Conservation (phyloP, 805 yeast species). For the Metschnikowia vanudenii region DNA sequence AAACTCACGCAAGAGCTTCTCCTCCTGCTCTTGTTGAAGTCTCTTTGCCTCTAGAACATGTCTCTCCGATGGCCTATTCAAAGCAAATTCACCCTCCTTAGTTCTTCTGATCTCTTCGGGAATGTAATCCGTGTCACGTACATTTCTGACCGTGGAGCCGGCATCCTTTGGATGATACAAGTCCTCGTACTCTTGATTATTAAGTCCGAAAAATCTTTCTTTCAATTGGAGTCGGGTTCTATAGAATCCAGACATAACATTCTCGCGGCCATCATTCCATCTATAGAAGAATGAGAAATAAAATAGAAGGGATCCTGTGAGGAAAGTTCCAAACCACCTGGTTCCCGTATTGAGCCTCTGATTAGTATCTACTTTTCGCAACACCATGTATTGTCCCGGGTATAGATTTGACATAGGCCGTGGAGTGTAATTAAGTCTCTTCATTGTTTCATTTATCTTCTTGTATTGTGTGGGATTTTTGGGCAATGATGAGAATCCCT, state of each 20-base stretch:
- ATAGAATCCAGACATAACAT: conserved; percentile 68
- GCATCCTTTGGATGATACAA: conserved; percentile 47
- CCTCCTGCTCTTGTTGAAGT: conserved; percentile 67
- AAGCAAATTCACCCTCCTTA: conserved; percentile 46
- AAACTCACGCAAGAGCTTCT: conserved; percentile 34
- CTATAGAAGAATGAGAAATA: conserved; percentile 71
- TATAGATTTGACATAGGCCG: conserved; percentile 71
- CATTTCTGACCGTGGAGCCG: conserved; percentile 40
- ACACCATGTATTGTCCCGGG: conserved; percentile 75
- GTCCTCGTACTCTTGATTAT: conserved; percentile 63
- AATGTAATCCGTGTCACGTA: conserved; percentile 43
- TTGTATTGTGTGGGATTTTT: conserved; percentile 65
- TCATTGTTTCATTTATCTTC: conserved; percentile 71
- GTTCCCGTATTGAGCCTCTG: conserved; percentile 59
- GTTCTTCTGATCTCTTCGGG: conserved; percentile 44
- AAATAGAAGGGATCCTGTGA: conserved; percentile 48
- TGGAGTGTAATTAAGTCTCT: conserved; percentile 70
- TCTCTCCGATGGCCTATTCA: conserved; percentile 67
- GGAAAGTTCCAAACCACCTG: conserved; percentile 50
- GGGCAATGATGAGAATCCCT: conserved; percentile 57
- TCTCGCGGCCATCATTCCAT: conserved; percentile 84
- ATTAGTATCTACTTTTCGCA: conserved; percentile 56
- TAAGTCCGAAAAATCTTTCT: conserved; percentile 54
- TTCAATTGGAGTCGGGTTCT: conserved; percentile 57
- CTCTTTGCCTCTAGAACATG: conserved; percentile 77